Evolutionary conservation across 345 rosid species (phyloP).

Genomic region (Ceriops decandra): DNA sequence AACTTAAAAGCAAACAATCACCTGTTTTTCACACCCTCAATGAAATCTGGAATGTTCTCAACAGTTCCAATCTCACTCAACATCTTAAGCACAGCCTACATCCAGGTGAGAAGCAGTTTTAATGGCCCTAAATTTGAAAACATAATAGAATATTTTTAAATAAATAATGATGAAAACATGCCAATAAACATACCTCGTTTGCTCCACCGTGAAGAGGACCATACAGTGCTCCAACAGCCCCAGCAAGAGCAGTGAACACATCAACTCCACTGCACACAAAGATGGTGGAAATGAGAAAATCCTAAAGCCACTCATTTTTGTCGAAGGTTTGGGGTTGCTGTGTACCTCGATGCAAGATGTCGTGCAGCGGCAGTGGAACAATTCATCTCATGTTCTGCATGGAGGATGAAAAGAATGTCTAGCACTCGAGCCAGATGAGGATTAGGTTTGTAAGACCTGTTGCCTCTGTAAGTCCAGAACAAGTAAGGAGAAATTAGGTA

Average conservation of each 20-base stretch:
- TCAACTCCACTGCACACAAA: slow-evolving; percentile 74
- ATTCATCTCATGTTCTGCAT: slow-evolving; percentile 98
- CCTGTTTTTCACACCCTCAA: slow-evolving; percentile 96
- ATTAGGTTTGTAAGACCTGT: slow-evolving; percentile 81
- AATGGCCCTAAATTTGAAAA: neutral
- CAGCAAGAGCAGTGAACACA: slow-evolving; percentile 86
- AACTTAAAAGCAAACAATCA: slow-evolving; percentile 19
- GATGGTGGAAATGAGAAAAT: neutral
- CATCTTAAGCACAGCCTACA: slow-evolving; percentile 98
- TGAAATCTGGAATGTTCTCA: slow-evolving; percentile 89
- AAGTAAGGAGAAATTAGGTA: neutral
- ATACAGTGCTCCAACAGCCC: slow-evolving; percentile 94
- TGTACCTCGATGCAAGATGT: slow-evolving; percentile 94
- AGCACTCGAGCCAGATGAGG: slow-evolving; percentile 86
- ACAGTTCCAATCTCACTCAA: slow-evolving; percentile 78
- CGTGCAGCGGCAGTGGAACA: slow-evolving; percentile 95
- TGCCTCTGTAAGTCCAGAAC: slow-evolving; percentile 54
- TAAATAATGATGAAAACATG: slow-evolving; percentile 4
- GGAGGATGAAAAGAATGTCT: slow-evolving; percentile 85
- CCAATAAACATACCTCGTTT: slow-evolving; percentile 61
- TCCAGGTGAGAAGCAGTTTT: neutral
- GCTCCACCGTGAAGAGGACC: slow-evolving; percentile 99
- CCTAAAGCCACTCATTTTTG: slow-evolving; percentile 8
- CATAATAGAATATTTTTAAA: neutral
- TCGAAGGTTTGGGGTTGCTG: slow-evolving; percentile 6